Evolutionary conservation across 805 yeast species (phyloP).

Genomic region (Ogataea glucozyma): DNA sequence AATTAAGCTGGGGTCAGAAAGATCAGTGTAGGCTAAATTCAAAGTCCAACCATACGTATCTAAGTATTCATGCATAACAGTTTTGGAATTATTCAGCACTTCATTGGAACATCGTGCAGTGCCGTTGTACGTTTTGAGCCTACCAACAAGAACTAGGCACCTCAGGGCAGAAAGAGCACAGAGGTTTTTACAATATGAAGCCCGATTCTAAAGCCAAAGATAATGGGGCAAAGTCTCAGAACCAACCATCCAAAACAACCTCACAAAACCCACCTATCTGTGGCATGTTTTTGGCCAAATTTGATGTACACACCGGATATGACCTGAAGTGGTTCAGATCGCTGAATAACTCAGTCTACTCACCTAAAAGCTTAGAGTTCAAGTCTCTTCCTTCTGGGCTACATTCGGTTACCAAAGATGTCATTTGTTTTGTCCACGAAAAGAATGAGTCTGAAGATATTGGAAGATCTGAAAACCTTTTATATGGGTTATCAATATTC

Average conservation of each 20-base stretch:
- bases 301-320: constrained; percentile 54
- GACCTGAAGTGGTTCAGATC: constrained; percentile 45
- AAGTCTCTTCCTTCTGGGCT: constrained; percentile 70
- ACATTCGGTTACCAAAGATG: constrained; percentile 53
- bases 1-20: constrained; percentile 4
- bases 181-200: neutral
- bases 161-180: no score
- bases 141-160: no score
- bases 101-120: no score
- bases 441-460: constrained; percentile 22
- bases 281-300: constrained; percentile 50
- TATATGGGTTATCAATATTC: constrained; percentile 55
- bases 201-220: neutral
- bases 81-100: no score
- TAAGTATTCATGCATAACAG: neutral
- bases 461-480: constrained; percentile 22
- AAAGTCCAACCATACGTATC: neutral
- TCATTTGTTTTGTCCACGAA: constrained; percentile 49
- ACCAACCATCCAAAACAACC: neutral
- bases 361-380: constrained; percentile 54
- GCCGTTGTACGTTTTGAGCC: no score
- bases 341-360: constrained; percentile 25
- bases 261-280: constrained; percentile 33
- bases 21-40: constrained; percentile 4
- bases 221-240: constrained; percentile 3